phyloP scores from a whole-genome alignment of 2,329 filamentous ascomycete species.

The Scorias spongiosa region DNA sequence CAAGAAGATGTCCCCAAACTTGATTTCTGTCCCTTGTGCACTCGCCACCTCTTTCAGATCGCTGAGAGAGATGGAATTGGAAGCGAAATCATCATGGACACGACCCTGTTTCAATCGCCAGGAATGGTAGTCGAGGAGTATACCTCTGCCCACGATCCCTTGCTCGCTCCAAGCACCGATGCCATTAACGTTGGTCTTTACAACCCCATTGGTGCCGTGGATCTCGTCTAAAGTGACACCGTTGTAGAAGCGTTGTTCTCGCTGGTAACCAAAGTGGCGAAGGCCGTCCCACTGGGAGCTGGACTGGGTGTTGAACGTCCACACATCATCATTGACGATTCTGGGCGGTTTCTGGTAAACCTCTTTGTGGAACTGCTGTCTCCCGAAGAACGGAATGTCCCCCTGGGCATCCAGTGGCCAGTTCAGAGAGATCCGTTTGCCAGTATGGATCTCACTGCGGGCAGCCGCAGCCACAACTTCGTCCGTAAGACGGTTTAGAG shows the following conservation, averaged over 20 bases:
- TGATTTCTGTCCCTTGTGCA: slow-evolving; percentile 37
- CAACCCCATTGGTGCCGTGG: slow-evolving; percentile 19
- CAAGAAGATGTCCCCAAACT: slow-evolving; percentile 39
- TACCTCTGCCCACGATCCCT: slow-evolving; percentile 41
- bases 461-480: slow-evolving; percentile 31
- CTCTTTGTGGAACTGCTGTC: slow-evolving; percentile 40
- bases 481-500: slow-evolving; percentile 45
- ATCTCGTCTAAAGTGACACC: slow-evolving; percentile 26
- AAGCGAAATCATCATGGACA: slow-evolving; percentile 21
- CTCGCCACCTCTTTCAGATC: slow-evolving; percentile 30
- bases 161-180: slow-evolving; percentile 34
- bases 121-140: slow-evolving; percentile 38
- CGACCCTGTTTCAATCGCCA: slow-evolving; percentile 29
- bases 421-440: slow-evolving; percentile 43
- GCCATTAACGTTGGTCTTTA: slow-evolving; percentile 26
- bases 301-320: slow-evolving; percentile 39
- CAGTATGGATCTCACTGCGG: slow-evolving; percentile 38
- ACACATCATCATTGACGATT: slow-evolving; percentile 45
- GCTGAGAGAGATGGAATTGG: slow-evolving; percentile 19
- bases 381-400: slow-evolving; percentile 38
- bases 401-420: slow-evolving; percentile 42
- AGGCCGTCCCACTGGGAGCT: slow-evolving; percentile 34
- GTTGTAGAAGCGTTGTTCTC: slow-evolving; percentile 25
- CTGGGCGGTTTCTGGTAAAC: slow-evolving; percentile 37
- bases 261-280: slow-evolving; percentile 36